Evolutionary conservation across 1,284 basidiomycete genomes (phyloP).

Genomic region (Paramarasmius palmivorus): DNA sequence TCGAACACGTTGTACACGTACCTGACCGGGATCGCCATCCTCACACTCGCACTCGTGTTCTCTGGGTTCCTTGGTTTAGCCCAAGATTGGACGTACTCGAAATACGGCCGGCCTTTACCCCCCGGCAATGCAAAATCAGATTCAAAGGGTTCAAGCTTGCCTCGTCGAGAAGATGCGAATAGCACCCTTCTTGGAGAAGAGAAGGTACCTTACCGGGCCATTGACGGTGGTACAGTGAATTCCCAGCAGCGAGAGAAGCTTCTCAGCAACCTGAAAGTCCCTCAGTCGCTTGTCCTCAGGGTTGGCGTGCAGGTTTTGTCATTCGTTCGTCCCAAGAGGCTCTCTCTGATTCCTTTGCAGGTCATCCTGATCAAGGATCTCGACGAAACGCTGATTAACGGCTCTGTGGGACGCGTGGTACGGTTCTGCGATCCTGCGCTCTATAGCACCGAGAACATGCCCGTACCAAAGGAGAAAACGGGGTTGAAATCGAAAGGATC

Average conservation of each 20-base stretch:
- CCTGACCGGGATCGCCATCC: conserved; percentile 70
- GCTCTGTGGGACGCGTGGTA: conserved; percentile 82
- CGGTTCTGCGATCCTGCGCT: conserved; percentile 60
- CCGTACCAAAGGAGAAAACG: background rate
- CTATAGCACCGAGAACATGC: conserved; percentile 33
- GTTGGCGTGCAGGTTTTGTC: conserved; percentile 48
- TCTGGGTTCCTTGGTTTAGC: too few relatives aligned
- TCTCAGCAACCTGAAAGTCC: conserved; percentile 76
- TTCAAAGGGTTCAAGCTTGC: too few relatives aligned
- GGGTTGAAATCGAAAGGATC: background rate
- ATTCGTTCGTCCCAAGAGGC: background rate
- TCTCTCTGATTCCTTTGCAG: conserved; percentile 27
- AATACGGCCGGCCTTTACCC: background rate
- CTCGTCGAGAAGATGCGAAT: conserved; percentile 91
- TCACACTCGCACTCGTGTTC: conserved; percentile 28
- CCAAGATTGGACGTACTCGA: background rate
- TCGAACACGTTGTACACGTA: conserved; percentile 45
- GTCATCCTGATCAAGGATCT: conserved; percentile 82
- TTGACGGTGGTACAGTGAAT: conserved; percentile 57
- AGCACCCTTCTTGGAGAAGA: conserved; percentile 50
- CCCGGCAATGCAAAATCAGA: conserved; percentile 13
- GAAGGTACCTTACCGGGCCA: conserved; percentile 42
- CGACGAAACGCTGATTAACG: conserved; percentile 78
- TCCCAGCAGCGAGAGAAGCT: conserved; percentile 59
- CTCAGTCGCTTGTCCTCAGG: conserved; percentile 58